Base-by-base conservation (phyloP, 768 basidiomycete species). In the Podaxis sp. region DNA sequence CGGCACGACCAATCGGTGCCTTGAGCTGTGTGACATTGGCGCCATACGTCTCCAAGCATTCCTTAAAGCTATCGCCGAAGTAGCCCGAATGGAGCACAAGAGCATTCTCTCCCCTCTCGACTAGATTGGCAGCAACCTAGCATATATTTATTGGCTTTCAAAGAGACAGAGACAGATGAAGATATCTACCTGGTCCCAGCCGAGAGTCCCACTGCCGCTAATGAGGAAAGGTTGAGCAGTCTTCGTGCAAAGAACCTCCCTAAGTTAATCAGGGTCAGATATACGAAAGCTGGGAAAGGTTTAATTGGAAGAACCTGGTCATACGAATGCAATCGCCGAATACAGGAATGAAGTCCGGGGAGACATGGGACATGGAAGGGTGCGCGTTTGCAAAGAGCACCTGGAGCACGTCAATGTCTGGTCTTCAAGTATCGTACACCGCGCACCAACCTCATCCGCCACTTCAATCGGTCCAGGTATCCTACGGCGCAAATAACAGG, bases 171-270 rank as follows among this genome's bases (percentile, higher is more conserved):
- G 36, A 62, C 4, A 11, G 11, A 52, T 22, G 47, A 36, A 40
- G 49, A 22, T 70, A 82, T 66, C 49, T 40, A 83, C 91, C 84
- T 93, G 91, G 73, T 98, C 96, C 95, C 96, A 98, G 29, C 97
- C 97, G 37, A 99, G 81, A 2, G 97, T 98, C 15, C 97, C 97
- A 59, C 89, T 92, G 1, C 97, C 97, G 27, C 95, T 88, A 65
- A 98, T 90, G 68, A 99, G 76, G 81, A 99, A 94, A 0, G 94
- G 93, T 70, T 98, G 97, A 0, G 83, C 91, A 24, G 80, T 77
- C 59, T 85, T 82, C 33, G 96, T 89, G 71, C 86, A 88, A 22
- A 98, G 75, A 6, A 98, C 87, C 59, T 91, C 79, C 64, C 91
- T 89, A 65, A 46, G 53, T 64, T 38, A 12, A 27, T 12, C 12